Evolutionary conservation across 345 rosid genomes (phyloP), one percentile per base, ranked within the genome.

Genomic region (Populus tremula): DNA sequence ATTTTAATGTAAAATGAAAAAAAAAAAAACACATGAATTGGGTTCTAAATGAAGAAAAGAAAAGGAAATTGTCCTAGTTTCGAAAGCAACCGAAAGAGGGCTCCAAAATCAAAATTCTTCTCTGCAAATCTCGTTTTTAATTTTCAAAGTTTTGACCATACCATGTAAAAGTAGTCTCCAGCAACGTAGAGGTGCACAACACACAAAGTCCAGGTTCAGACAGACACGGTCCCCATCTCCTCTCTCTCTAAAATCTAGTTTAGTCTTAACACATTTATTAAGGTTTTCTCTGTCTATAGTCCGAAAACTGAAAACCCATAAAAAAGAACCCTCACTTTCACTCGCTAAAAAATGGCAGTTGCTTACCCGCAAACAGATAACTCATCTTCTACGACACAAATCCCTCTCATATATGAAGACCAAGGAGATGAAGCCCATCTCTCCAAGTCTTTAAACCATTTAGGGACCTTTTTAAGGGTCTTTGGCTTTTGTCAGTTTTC

Each of bases 401-500:
- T 25, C 20, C 75, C 75, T 5, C 70, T 77, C 12, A 5, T 71
- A 25, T 25, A 61, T 23, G 12, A 39, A 13, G 49, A 64, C 11
- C 80, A 78, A 1, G 49, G 53, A 36, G 33, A 76, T 56, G 82
- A 68, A 63, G 29, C 68, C 79, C 74, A 59, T 2, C 76, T 85
- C 53, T 73, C 82, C 75, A 73, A 73, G 33, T 81, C 62, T 35
- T 77, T 85, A 47, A 35, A 69, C 67, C 83, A 81, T 25, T 76
- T 85, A 54, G 86, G 81, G 50, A 73, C 79, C 25, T 83, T 80
- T 50, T 68, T 85, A 6, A 71, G 74, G 41, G 14, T 85, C 23
- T 73, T 86, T 77, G 88, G 86, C 23, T 86, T 81, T 23, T 83
- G 81, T 63, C 86, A 86, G 59, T 70, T 41, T 79, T 86, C 88